These are phyloP conservation scores for Nissolia schottii DNA, from an alignment of 306 rosid species.

Conservation along the genomic window DNA sequence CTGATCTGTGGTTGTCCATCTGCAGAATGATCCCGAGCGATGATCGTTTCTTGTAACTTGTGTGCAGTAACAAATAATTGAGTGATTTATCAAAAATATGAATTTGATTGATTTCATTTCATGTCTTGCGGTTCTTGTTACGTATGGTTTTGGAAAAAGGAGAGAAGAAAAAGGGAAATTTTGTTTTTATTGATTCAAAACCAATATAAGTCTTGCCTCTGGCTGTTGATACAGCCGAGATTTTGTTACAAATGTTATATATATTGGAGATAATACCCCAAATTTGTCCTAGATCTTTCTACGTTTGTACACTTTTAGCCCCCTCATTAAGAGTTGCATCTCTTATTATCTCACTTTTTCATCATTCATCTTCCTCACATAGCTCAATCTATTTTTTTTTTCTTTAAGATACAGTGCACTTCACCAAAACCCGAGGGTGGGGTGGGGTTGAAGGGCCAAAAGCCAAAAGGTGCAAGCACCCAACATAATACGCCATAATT, in stretches of 20 bases:
- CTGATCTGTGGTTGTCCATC: slow-evolving; percentile 32
- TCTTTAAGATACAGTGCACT: too few relatives aligned
- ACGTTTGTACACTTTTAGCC: too few relatives aligned
- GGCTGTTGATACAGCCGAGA: slow-evolving; percentile 4
- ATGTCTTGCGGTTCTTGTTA: slow-evolving; percentile 12
- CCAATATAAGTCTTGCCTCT: not conserved
- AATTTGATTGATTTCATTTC: slow-evolving; percentile 36
- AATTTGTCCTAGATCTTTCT: too few relatives aligned
- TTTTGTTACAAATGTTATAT: not conserved
- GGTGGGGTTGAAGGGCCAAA: too few relatives aligned
- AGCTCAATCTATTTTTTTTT: too few relatives aligned
- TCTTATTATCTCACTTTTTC: too few relatives aligned
- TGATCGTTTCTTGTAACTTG: slow-evolving; percentile 44
- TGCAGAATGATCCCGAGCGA: slow-evolving; percentile 30
- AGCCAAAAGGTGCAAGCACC: too few relatives aligned
- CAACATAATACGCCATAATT: too few relatives aligned
- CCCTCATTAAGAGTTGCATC: too few relatives aligned
- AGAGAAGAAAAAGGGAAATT: not conserved
- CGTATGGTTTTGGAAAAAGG: slow-evolving; percentile 15
- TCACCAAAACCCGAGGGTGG: too few relatives aligned
- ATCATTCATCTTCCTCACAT: too few relatives aligned
- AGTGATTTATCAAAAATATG: slow-evolving; percentile 41
- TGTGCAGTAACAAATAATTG: slow-evolving; percentile 51
- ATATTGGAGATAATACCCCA: slow-evolving; percentile 2
- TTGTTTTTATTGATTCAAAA: slow-evolving; percentile 3